Evolutionary conservation across 2,329 filamentous ascomycete genomes (phyloP), one percentile per base, ranked within the genome.

Genomic region (Alternaria triticina): DNA sequence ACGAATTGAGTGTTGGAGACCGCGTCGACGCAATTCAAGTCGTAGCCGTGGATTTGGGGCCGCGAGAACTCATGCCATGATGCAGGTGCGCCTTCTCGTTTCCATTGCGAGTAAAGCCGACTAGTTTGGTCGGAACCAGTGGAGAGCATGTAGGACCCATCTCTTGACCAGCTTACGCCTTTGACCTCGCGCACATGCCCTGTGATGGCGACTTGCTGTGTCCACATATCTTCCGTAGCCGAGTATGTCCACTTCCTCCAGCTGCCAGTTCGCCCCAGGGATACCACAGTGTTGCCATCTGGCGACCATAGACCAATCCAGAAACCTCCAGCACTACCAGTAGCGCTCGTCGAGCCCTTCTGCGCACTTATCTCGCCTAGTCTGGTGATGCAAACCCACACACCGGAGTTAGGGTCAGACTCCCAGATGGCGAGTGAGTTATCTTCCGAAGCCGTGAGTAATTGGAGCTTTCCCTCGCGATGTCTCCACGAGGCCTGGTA

Each of bases 1-100:
- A 98, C 91, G 76, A 99, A 99, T 70, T 90, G 91, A 8, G 88
- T 86, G 8, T 87, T 80, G 8, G 88, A 89, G 6, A 97, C 84
- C 0, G 89, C 87, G 74, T 94, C 91, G 67, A 98, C 90, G 79
- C 96, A 98, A 83, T 98, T 99, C 58, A 99, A 86, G 78, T 99
- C 95, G 79, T 99, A 99, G 40, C 96, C 96, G 78, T 99, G 96
- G 68, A 99, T 99, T 78, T 99, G 96, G 5, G 96, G 96, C 54
- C 96, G 86, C 1, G 94, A 91, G 84, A 98, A 94, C 79, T 99
- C 96, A 80, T 98, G 95, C 96, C 96, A 99, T 11, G 93, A 93
- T 44, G 66, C 59, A 12, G 51, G 1, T 6, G 23, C 5, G 5
- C 71, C 74, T 4, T 75, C 72, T 28, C 84, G 83, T 64, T 86